Conservation (phyloP, 805 yeast genomes). For the Wickerhamomyces hampshirensis region DNA sequence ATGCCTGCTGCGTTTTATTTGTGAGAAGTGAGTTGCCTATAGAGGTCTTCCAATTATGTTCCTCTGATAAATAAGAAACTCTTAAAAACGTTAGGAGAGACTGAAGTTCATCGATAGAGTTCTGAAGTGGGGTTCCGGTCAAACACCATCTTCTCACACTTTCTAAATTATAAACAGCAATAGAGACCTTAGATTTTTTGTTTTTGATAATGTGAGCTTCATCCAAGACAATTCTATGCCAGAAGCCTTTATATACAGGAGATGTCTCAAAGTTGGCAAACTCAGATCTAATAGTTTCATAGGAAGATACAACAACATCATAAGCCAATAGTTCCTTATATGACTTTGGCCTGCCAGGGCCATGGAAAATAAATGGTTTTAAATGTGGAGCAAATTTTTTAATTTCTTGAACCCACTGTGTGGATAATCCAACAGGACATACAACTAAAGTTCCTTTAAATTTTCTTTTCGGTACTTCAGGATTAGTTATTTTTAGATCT, state of each 20-base stretch:
- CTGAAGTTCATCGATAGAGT: constrained; percentile 46
- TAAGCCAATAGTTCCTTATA: constrained; percentile 38
- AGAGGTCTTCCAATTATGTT: constrained; percentile 26
- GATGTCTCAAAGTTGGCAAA: constrained; percentile 15
- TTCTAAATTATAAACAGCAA: constrained; percentile 39
- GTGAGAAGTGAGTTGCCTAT: constrained; percentile 33
- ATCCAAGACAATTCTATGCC: constrained; percentile 54
- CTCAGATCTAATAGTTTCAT: constrained; percentile 48
- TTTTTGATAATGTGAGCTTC: constrained; percentile 64
- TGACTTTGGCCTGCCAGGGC: constrained; percentile 28
- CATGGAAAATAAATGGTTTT: constrained; percentile 52
- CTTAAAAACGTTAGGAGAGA: constrained; percentile 43
- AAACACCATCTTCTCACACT: constrained; percentile 50
- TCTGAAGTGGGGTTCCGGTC: constrained; percentile 65
- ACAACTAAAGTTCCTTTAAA: constrained; percentile 50
- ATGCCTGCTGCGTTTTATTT: constrained; percentile 36
- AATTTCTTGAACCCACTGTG: constrained; percentile 72
- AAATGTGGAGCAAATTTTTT: constrained; percentile 43
- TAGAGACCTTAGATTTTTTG: constrained; percentile 38
- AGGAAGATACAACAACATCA: constrained; percentile 68
- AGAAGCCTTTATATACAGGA: constrained; percentile 26
- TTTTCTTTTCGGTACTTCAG: constrained; percentile 12
- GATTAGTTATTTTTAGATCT: constrained; percentile 2
- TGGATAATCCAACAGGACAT: constrained; percentile 68
- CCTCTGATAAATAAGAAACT: constrained; percentile 25